Conservation (phyloP, 2,329 filamentous ascomycete genomes). For the Penicillium sp. region DNA sequence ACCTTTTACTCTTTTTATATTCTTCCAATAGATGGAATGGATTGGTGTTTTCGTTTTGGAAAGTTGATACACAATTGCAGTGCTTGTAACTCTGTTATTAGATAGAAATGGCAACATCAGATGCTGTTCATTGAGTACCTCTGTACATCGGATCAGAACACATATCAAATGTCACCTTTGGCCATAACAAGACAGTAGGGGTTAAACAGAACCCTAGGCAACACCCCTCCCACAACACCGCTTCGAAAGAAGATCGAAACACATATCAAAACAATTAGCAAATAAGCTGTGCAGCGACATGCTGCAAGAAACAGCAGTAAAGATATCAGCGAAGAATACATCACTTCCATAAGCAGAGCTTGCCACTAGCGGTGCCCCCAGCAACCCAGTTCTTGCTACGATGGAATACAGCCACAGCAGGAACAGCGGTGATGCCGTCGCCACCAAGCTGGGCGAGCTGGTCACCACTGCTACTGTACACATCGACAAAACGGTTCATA, state of each 20-base stretch:
- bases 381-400: constrained; percentile 82
- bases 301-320: background rate
- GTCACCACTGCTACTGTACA: constrained; percentile 72
- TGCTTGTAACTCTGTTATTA: background rate
- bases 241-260: background rate
- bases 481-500: constrained; percentile 94
- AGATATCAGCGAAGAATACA: background rate
- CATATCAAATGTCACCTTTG: background rate
- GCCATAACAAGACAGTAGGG: background rate
- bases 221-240: background rate
- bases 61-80: background rate
- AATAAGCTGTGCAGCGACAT: background rate
- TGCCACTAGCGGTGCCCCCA: constrained; percentile 82
- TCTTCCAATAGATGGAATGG: constrained; percentile 28
- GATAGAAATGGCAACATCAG: background rate
- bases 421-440: constrained; percentile 86
- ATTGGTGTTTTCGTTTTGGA: constrained; percentile 14
- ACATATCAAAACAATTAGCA: background rate
- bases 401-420: constrained; percentile 85
- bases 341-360: constrained; percentile 81
- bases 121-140: background rate
- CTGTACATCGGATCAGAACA: background rate
- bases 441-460: constrained; percentile 83
- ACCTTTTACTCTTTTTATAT: constrained; percentile 25
- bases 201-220: background rate